These are phyloP conservation scores for Boletus rufocinnamomeus DNA, from an alignment of 768 basidiomycete genomes.

Conservation along the genomic window DNA sequence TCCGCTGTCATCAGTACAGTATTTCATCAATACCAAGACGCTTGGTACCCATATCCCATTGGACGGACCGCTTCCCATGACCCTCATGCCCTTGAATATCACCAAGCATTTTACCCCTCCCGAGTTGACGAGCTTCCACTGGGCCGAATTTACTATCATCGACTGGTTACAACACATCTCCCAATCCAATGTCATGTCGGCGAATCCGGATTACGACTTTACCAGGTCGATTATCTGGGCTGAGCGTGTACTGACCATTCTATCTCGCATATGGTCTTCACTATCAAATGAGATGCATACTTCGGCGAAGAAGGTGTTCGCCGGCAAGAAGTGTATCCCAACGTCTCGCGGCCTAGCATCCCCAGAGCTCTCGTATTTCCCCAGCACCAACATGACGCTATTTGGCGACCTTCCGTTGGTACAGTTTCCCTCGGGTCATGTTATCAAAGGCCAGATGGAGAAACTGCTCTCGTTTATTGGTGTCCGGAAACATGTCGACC, in stretches of 20 bases:
- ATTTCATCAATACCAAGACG: slow-evolving; percentile 67
- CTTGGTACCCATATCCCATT: slow-evolving; percentile 50
- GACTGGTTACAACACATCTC: slow-evolving; percentile 77
- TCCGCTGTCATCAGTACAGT: slow-evolving; percentile 67
- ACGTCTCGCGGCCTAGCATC: slow-evolving; percentile 61
- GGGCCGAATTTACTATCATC: slow-evolving; percentile 72
- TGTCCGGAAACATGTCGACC: slow-evolving; percentile 87
- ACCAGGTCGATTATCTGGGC: slow-evolving; percentile 69
- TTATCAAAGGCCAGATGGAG: slow-evolving; percentile 71
- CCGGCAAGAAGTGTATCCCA: slow-evolving; percentile 50
- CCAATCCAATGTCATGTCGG: slow-evolving; percentile 43
- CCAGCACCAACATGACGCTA: slow-evolving; percentile 68
- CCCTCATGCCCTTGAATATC: slow-evolving; percentile 14
- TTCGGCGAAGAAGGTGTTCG: slow-evolving; percentile 44
- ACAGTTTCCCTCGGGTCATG: slow-evolving; percentile 60
- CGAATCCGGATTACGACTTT: slow-evolving; percentile 59
- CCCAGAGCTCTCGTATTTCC: slow-evolving; percentile 79
- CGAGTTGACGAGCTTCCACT: slow-evolving; percentile 64
- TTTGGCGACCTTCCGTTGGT: slow-evolving; percentile 90
- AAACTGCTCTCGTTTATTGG: slow-evolving; percentile 72
- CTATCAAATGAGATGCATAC: slow-evolving; percentile 49
- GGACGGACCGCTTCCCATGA: slow-evolving; percentile 14
- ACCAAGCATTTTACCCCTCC: slow-evolving; percentile 52
- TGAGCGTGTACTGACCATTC: slow-evolving; percentile 69
- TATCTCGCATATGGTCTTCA: slow-evolving; percentile 73